Evolutionary conservation across 495 filamentous ascomycete species (phyloP).

Genomic region (Hypoxylon crocopeplum): DNA sequence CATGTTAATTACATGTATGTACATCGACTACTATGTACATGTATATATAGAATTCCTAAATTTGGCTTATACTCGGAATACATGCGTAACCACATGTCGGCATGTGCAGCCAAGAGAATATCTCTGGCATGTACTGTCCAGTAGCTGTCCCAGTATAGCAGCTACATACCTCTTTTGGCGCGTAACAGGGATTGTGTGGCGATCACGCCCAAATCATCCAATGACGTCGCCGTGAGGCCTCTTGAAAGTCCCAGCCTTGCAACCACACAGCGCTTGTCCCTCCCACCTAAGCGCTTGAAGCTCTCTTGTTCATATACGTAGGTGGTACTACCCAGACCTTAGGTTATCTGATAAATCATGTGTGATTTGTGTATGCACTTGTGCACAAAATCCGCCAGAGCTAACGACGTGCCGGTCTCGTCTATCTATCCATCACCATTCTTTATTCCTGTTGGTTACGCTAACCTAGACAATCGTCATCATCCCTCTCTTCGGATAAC

Average conservation of each 20-base stretch:
- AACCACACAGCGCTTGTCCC: conserved; percentile 37
- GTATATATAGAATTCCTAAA: too few species aligned
- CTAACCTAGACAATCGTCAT: background rate
- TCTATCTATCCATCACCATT: conserved; percentile 1
- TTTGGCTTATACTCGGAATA: too few species aligned
- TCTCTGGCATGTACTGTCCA: too few species aligned
- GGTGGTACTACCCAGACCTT: background rate
- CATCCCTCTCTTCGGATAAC: conserved; percentile 12
- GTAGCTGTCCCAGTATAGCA: too few species aligned
- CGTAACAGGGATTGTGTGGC: conserved; percentile 17
- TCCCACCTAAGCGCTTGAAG: conserved; percentile 34
- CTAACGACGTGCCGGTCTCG: background rate
- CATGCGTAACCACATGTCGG: too few species aligned
- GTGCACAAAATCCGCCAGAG: conserved; percentile 17
- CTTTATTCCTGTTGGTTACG: conserved; percentile 24
- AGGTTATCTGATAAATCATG: conserved; percentile 5
- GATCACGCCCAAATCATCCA: conserved; percentile 26
- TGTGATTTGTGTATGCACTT: conserved; percentile 13
- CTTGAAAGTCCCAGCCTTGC: conserved; percentile 26
- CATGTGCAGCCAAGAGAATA: too few species aligned
- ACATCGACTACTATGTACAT: too few species aligned
- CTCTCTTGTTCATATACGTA: conserved; percentile 5
- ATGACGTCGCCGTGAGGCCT: conserved; percentile 38
- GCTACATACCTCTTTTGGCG: too few species aligned
- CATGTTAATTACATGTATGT: too few species aligned